A percentile compares a stretch with the other conserved stretches of the same genome.
phyloP scores from a whole-genome alignment of 2,329 filamentous ascomycete genomes.

The Dryadomyces quercus-mongolicae region DNA sequence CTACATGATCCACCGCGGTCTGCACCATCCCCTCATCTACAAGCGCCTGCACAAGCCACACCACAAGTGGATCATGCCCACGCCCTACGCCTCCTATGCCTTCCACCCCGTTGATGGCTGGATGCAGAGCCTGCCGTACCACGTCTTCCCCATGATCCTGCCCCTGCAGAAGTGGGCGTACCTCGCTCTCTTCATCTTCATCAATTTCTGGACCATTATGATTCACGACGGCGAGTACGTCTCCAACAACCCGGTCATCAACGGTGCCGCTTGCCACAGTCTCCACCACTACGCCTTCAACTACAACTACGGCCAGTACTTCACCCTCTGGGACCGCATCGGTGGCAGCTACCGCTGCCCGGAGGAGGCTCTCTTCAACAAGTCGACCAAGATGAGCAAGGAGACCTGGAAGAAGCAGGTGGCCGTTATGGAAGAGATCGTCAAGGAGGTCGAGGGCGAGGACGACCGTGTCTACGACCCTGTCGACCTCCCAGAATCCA shows the following conservation, averaged over 20 bases:
- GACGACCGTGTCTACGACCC: constrained; percentile 37
- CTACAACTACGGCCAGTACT: constrained; percentile 93
- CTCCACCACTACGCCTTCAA: constrained; percentile 83
- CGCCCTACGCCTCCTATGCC: constrained; percentile 80
- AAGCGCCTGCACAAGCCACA: constrained; percentile 90
- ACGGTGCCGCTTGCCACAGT: constrained; percentile 88
- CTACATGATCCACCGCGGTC: constrained; percentile 81
- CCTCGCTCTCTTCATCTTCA: constrained; percentile 74
- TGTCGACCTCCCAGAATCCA: constrained; percentile 20
- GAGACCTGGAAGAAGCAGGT: constrained; percentile 69
- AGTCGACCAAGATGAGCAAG: constrained; percentile 74
- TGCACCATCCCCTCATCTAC: constrained; percentile 74
- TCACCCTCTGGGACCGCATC: constrained; percentile 80
- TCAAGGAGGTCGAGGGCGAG: constrained; percentile 55
- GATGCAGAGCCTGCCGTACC: constrained; percentile 80
- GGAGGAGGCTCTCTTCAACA: constrained; percentile 72
- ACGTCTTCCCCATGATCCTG: constrained; percentile 85
- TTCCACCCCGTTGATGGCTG: constrained; percentile 94
- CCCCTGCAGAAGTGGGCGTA: constrained; percentile 87
- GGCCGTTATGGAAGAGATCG: constrained; percentile 62
- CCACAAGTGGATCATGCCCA: constrained; percentile 99
- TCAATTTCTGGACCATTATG: constrained; percentile 95
- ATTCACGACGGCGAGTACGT: constrained; percentile 95
- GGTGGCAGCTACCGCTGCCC: constrained; percentile 80
- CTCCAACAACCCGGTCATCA: constrained; percentile 80